Percentiles rank a stretch among this genome's conserved stretches.
These are phyloP conservation scores for Cutaneotrichosporon cyanovorans DNA, from an alignment of 1,284 basidiomycete species.

Conservation along the genomic window DNA sequence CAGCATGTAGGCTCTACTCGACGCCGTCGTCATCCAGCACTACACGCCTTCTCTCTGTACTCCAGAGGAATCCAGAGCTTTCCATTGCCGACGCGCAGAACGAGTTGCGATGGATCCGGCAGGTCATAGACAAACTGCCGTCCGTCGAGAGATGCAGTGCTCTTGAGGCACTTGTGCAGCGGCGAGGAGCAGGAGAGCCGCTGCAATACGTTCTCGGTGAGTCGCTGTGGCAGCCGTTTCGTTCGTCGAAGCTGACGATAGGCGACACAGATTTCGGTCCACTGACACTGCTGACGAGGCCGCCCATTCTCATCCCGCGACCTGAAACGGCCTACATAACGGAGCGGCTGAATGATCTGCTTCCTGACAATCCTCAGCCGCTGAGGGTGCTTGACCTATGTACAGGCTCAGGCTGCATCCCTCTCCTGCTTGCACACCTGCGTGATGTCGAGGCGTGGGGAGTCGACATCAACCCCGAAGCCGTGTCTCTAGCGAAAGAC, in stretches of 20 bases:
- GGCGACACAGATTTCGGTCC: constrained; percentile 83
- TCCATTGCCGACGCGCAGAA: constrained; percentile 25
- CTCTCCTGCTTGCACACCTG: constrained; percentile 64
- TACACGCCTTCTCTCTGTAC: constrained; percentile 3
- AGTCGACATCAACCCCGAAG: constrained; percentile 63
- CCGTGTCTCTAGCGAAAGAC: constrained; percentile 62
- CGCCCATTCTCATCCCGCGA: constrained; percentile 80
- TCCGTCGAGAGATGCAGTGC: not conserved
- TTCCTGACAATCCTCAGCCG: constrained; percentile 12
- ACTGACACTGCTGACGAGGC: constrained; percentile 59
- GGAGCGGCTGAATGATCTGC: constrained; percentile 48
- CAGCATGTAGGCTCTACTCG: constrained; percentile 3
- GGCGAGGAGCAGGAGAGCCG: constrained; percentile 60
- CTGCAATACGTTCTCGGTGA: constrained; percentile 84
- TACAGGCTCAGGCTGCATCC: constrained; percentile 82
- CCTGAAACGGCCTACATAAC: constrained; percentile 73
- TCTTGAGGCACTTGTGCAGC: constrained; percentile 26
- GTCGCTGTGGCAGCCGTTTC: too few relatives aligned
- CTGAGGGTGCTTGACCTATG: constrained; percentile 67
- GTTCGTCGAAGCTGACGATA: constrained; percentile 33
- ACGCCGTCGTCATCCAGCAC: too few relatives aligned
- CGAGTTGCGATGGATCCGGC: constrained; percentile 40
- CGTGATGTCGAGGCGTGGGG: constrained; percentile 56
- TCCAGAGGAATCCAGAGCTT: constrained; percentile 34
- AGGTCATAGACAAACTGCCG: not conserved